Percentiles rank a stretch among this genome's conserved stretches.
These are phyloP conservation scores for Mycena alexandri DNA, from an alignment of 768 basidiomycete genomes.

Conservation along the genomic window DNA sequence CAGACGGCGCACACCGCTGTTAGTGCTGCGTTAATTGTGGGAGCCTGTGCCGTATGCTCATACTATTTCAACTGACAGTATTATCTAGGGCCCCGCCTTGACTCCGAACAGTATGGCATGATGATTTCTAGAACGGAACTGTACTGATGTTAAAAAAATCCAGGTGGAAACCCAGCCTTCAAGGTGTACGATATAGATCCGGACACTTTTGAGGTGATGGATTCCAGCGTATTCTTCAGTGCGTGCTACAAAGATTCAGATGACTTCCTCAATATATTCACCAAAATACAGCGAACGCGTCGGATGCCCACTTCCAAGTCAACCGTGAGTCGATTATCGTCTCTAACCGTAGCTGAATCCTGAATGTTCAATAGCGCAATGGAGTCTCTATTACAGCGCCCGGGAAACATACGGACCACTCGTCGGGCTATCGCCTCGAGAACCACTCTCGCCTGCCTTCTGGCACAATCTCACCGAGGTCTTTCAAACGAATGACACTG, in stretches of 20 bases:
- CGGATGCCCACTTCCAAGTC: constrained; percentile 44
- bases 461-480: constrained; percentile 56
- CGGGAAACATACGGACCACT: constrained; percentile 50
- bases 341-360: constrained; percentile 12
- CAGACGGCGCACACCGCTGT: constrained; percentile 47
- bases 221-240: constrained; percentile 50
- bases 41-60: not conserved
- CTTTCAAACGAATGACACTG: constrained; percentile 46
- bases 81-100: constrained; percentile 46
- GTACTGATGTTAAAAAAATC: not conserved
- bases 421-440: constrained; percentile 38
- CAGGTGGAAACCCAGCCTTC: constrained; percentile 56
- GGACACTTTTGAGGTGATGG: constrained; percentile 57
- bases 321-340: constrained; percentile 2
- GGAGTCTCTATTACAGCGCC: constrained; percentile 54
- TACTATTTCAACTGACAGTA: not conserved
- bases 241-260: constrained; percentile 22
- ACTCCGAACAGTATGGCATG: constrained; percentile 50
- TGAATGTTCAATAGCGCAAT: constrained; percentile 41
- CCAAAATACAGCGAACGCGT: constrained; percentile 40
- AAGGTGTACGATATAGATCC: constrained; percentile 58
- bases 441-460: constrained; percentile 52
- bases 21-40: constrained; percentile 46
- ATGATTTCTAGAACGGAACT: not conserved
- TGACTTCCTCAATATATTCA: not conserved